A percentile compares a stretch with the other conserved stretches of the same genome.
Conservation (phyloP, 75 land plant genomes). For the Isoetes taiwanensis region DNA sequence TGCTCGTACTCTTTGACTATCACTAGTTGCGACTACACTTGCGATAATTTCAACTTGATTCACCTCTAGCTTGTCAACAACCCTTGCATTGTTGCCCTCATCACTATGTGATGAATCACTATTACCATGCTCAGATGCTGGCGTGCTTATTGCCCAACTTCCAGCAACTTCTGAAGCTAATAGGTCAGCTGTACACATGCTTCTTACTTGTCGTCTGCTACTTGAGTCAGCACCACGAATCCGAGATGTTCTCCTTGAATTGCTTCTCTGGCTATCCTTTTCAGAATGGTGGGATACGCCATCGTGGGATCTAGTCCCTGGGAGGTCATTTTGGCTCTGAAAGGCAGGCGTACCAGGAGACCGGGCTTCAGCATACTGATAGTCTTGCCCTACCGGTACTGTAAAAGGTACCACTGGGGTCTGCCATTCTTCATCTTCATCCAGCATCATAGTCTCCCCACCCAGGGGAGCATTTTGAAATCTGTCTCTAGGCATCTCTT, state of each 20-base stretch:
- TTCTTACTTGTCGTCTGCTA: slow-evolving; percentile 5
- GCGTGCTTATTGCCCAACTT: slow-evolving; percentile 79
- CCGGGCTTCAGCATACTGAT: background rate
- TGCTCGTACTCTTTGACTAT: background rate
- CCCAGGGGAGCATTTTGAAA: no score
- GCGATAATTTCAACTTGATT: slow-evolving; percentile 20
- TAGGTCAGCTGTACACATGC: slow-evolving; percentile 55
- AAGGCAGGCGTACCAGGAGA: no score
- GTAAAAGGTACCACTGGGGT: slow-evolving; percentile 3
- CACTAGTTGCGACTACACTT: slow-evolving; percentile 2
- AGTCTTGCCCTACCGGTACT: background rate
- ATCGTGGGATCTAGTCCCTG: no score
- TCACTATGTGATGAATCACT: slow-evolving; percentile 39
- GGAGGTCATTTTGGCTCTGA: no score
- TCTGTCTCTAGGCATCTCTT: no score
- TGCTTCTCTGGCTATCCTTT: slow-evolving; percentile 1
- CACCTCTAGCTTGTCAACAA: slow-evolving; percentile 15
- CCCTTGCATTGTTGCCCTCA: slow-evolving; percentile 16
- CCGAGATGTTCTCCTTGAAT: slow-evolving; percentile 24
- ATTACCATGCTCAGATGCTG: slow-evolving; percentile 62
- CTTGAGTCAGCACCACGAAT: slow-evolving; percentile 25
- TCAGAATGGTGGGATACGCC: no score
- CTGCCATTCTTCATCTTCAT: slow-evolving; percentile 30
- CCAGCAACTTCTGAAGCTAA: slow-evolving; percentile 81
- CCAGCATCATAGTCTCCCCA: slow-evolving; percentile 50